A percentile compares a stretch with the other conserved stretches of the same genome.
phyloP scores from a whole-genome alignment of 352 stramenopile species.

The Phytophthora pseudosyringae region DNA sequence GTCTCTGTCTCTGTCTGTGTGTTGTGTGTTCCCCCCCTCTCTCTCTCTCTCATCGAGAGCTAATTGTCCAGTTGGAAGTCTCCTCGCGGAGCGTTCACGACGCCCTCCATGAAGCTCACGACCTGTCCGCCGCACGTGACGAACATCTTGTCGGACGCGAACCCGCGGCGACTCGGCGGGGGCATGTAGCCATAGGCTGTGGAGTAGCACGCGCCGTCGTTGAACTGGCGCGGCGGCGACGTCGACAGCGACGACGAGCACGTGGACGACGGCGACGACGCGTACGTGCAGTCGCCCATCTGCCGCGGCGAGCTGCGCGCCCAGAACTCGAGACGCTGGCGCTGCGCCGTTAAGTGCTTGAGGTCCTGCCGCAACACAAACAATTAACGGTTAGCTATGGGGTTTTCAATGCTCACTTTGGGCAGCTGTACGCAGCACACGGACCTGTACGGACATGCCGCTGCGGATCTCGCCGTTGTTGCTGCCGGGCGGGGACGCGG shows the following conservation, averaged over 20 bases:
- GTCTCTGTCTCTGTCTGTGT: not conserved
- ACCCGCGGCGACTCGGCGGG: slow-evolving; percentile 28
- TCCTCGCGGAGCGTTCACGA: slow-evolving; percentile 74
- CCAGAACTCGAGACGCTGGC: slow-evolving; percentile 77
- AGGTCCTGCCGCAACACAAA: slow-evolving; percentile 50
- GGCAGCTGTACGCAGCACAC: not conserved
- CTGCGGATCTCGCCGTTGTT: slow-evolving; percentile 75
- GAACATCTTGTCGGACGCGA: slow-evolving; percentile 70
- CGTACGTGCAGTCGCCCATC: slow-evolving; percentile 37
- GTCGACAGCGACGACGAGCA: slow-evolving; percentile 40
- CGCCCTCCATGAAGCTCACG: slow-evolving; percentile 85
- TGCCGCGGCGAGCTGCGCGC: slow-evolving; percentile 59
- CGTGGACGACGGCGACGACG: slow-evolving; percentile 41
- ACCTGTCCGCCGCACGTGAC: slow-evolving; percentile 82
- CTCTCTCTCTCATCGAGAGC: not conserved
- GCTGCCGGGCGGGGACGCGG: slow-evolving; percentile 8
- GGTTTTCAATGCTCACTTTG: not conserved
- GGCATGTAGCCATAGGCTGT: slow-evolving; percentile 27
- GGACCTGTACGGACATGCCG: slow-evolving; percentile 84
- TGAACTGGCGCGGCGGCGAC: slow-evolving; percentile 30
- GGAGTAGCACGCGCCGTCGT: slow-evolving; percentile 24
- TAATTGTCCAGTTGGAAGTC: slow-evolving; percentile 52
- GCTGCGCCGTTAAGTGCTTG: slow-evolving; percentile 84
- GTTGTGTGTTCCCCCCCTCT: slow-evolving; percentile 1
- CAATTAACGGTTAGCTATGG: slow-evolving; percentile 11